Base-by-base conservation (phyloP, 2,329 filamentous ascomycete species). In the Aspergillus unguis region DNA sequence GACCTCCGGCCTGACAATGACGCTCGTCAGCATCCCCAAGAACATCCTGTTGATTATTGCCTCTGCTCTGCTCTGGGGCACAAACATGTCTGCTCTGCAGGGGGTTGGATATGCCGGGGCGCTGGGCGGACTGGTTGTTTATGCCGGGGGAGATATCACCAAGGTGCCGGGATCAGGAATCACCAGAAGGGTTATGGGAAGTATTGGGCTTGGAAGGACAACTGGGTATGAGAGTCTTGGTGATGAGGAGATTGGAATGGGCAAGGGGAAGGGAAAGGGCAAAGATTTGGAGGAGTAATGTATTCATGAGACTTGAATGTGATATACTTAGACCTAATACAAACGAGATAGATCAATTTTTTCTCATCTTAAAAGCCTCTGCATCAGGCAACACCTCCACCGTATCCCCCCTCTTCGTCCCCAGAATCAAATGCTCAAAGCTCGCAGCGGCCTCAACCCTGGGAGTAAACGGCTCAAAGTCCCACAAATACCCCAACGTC, bases 1-100 rank as follows among this genome's bases (percentile, higher is more conserved):
- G 72, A 92, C 88, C 4, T 92, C 88, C 2, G 87, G 86, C 48
- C 82, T 94, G 40, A 87, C 90, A 63, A 86, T 92, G 73, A 90
- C 88, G 27, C 82, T 94, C 17, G 89, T 85, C 48, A 88, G 89
- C 65, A 88, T 94, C 56, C 82, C 92, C 64, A 94, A 92, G 73
- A 88, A 90, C 66, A 90, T 92, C 54, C 81, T 92, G 50, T 84
- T 94, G 48, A 87, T 92, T 58, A 74, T 81, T 52, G 79, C 83
- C 49, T 89, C 86, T 44, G 85, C 92, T 66, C 67, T 88, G 62
- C 85, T 92, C 66, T 92, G 88, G 85, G 77, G 80, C 55, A 88
- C 87, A 23, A 28, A 23, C 2, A n/a, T 51, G 6, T 45, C 49
- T 8, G 9, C 9, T 1, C 9, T 51, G 8, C 49, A 51, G 43